Evolutionary conservation across 352 stramenopile genomes (phyloP).

Genomic region (Bremia lactucae): DNA sequence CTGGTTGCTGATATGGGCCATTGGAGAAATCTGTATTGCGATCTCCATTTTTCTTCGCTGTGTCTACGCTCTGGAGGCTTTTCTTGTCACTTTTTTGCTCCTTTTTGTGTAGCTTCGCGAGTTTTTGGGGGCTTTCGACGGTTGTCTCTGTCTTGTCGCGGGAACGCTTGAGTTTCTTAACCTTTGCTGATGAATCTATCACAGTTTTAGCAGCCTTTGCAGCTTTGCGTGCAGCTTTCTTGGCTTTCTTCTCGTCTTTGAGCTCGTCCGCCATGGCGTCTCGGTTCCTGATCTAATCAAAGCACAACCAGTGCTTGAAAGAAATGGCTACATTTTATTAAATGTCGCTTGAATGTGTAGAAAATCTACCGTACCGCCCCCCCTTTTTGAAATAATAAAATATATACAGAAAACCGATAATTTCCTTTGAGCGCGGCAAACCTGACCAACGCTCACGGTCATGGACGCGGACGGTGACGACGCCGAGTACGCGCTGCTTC

Average conservation of each 20-base stretch:
- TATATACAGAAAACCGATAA: background rate
- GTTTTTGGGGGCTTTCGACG: slow-evolving; percentile 28
- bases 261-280: slow-evolving; percentile 26
- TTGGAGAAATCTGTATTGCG: slow-evolving; percentile 45
- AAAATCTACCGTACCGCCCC: background rate
- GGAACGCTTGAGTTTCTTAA: slow-evolving; percentile 23
- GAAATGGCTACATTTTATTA: slow-evolving; percentile 7
- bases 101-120: slow-evolving; percentile 32
- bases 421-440: slow-evolving; percentile 3
- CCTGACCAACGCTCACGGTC: background rate
- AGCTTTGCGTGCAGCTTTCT: slow-evolving; percentile 32
- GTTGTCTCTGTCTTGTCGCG: slow-evolving; percentile 20
- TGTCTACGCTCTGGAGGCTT: slow-evolving; percentile 18
- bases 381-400: slow-evolving; percentile 2
- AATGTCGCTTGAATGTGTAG: background rate
- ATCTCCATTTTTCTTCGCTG: slow-evolving; percentile 2
- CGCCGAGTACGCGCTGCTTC: slow-evolving; percentile 22
- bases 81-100: slow-evolving; percentile 45
- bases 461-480: slow-evolving; percentile 13
- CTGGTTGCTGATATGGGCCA: slow-evolving; percentile 63
- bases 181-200: slow-evolving; percentile 6
- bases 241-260: slow-evolving; percentile 36
- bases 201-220: slow-evolving; percentile 6
- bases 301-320: slow-evolving; percentile 18
- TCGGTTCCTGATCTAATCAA: slow-evolving; percentile 13